phyloP scores from a whole-genome alignment of 2,329 filamentous ascomycete genomes.

The Colletotrichum liriopes region DNA sequence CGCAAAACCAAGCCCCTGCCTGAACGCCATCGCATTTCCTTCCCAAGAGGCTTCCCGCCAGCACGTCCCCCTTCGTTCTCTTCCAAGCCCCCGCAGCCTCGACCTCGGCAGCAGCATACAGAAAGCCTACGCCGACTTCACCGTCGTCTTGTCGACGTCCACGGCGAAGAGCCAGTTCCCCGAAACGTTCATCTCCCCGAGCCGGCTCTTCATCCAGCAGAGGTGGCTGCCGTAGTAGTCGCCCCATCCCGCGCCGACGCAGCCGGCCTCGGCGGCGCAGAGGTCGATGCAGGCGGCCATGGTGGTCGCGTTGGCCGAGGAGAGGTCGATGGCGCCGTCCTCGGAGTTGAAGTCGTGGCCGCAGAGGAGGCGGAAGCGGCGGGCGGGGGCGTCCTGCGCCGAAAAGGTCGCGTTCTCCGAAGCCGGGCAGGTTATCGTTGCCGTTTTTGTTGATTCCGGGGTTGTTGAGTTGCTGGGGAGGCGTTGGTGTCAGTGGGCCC shows the following conservation, averaged over 20 bases:
- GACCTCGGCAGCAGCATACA: neutral
- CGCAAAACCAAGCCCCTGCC: neutral
- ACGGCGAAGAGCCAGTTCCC: slow-evolving; percentile 40
- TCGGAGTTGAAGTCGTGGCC: slow-evolving; percentile 44
- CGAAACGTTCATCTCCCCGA: slow-evolving; percentile 34
- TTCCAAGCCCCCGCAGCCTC: neutral
- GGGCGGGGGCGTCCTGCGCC: slow-evolving; percentile 24
- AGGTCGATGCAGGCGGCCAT: slow-evolving; percentile 47
- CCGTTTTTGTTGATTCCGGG: slow-evolving; percentile 22
- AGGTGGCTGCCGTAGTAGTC: slow-evolving; percentile 38
- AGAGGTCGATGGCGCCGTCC: slow-evolving; percentile 41
- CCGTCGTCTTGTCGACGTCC: slow-evolving; percentile 23
- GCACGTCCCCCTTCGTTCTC: too few species aligned
- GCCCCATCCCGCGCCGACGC: slow-evolving; percentile 46
- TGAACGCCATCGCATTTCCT: neutral
- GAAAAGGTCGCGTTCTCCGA: slow-evolving; percentile 38
- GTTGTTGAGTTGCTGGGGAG: slow-evolving; percentile 5
- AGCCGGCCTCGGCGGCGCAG: slow-evolving; percentile 43
- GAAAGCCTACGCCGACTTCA: neutral
- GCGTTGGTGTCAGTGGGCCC: neutral
- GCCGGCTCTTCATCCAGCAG: slow-evolving; percentile 47
- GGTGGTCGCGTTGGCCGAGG: slow-evolving; percentile 34
- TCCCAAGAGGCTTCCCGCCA: neutral
- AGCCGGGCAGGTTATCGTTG: slow-evolving; percentile 43
- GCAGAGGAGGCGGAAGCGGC: slow-evolving; percentile 42